Conservation (phyloP, 768 basidiomycete genomes). For the Russula lepida region DNA sequence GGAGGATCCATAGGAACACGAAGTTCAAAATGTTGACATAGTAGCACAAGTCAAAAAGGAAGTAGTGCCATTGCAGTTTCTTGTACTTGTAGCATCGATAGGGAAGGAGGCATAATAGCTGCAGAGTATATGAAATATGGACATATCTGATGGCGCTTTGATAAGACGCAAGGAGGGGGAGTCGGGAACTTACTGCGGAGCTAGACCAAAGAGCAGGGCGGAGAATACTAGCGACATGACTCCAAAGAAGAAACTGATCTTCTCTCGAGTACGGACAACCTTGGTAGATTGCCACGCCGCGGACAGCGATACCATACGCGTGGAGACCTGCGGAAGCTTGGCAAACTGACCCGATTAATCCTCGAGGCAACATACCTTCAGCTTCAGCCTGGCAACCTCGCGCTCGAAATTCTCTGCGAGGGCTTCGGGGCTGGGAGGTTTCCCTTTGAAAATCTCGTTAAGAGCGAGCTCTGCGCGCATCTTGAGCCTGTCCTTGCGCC, state of each 20-base stretch:
- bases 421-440: slow-evolving; percentile 49
- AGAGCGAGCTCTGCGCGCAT: slow-evolving; percentile 69
- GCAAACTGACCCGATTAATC: not conserved
- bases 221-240: slow-evolving; percentile 85
- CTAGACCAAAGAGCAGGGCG: slow-evolving; percentile 79
- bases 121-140: slow-evolving; percentile 78
- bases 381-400: slow-evolving; percentile 78
- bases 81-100: slow-evolving; percentile 82
- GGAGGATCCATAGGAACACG: slow-evolving; percentile 86
- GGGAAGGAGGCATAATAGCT: slow-evolving; percentile 72
- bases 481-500: slow-evolving; percentile 78
- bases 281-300: slow-evolving; percentile 91
- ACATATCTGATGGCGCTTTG: slow-evolving; percentile 55
- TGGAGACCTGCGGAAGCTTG: slow-evolving; percentile 50
- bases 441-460: slow-evolving; percentile 49
- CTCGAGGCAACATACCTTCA: slow-evolving; percentile 49
- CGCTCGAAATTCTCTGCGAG: slow-evolving; percentile 74
- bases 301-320: slow-evolving; percentile 68
- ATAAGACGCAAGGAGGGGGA: slow-evolving; percentile 12
- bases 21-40: slow-evolving; percentile 89
- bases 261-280: slow-evolving; percentile 73
- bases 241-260: slow-evolving; percentile 87
- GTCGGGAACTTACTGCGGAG: slow-evolving; percentile 59
- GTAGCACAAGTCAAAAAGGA: slow-evolving; percentile 89
- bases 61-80: slow-evolving; percentile 90